These are phyloP conservation scores for Conidiobolus incongruus DNA, from an alignment of 371 early-diverging fungal genomes.

Conservation along the genomic window DNA sequence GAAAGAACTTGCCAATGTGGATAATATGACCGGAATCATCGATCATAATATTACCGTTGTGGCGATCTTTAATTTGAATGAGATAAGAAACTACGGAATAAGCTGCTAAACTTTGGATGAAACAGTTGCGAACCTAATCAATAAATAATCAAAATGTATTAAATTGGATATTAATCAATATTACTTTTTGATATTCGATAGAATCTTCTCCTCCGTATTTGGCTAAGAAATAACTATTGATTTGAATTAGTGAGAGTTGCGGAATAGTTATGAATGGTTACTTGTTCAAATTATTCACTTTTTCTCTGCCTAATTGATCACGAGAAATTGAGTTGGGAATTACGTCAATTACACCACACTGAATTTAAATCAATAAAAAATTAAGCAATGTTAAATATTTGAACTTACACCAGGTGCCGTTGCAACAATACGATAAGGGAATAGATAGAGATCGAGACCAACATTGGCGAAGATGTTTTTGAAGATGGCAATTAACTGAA, in stretches of 20 bases:
- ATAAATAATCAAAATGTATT: background rate
- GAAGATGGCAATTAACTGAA: conserved; percentile 95
- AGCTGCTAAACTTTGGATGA: conserved; percentile 91
- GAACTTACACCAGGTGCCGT: conserved; percentile 69
- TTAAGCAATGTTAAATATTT: background rate
- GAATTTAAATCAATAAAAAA: background rate
- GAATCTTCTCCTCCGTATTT: conserved; percentile 88
- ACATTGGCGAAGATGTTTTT: conserved; percentile 84
- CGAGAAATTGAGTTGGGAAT: conserved; percentile 96
- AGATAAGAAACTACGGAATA: conserved; percentile 93
- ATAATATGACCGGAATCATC: conserved; percentile 93
- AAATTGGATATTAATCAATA: background rate
- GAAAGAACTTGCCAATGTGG: conserved; percentile 58
- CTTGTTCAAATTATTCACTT: conserved; percentile 89
- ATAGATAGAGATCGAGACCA: conserved; percentile 88
- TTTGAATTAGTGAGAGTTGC: conserved; percentile 2
- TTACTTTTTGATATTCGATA: conserved; percentile 52
- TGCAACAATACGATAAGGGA: conserved; percentile 95
- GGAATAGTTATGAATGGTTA: conserved; percentile 10
- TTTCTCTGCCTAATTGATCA: conserved; percentile 96
- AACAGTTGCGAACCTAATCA: conserved; percentile 61
- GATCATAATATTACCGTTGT: conserved; percentile 99
- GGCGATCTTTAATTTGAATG: conserved; percentile 96
- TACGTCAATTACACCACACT: conserved; percentile 97
- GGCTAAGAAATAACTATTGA: conserved; percentile 57